Evolutionary conservation across 768 basidiomycete species (phyloP).

Genomic region (Russula brevipes): DNA sequence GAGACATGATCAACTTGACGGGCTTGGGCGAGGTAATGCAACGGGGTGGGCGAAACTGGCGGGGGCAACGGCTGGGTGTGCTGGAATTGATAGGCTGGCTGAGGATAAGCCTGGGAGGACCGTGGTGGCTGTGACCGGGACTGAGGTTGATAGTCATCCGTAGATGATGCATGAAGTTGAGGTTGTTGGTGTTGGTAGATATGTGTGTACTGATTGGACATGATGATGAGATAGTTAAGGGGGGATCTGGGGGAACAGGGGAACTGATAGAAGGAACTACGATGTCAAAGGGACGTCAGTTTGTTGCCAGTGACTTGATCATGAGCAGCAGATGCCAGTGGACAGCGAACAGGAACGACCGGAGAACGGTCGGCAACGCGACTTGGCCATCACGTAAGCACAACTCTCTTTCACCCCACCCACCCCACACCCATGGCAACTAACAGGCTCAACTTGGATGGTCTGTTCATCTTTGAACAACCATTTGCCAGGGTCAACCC

Average conservation of each 20-base stretch:
- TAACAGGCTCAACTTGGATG: conserved; percentile 64
- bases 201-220: conserved; percentile 23
- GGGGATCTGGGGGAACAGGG: too few species aligned
- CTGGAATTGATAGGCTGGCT: neutral
- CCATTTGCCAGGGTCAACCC: conserved; percentile 65
- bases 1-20: conserved; percentile 1
- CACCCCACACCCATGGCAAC: conserved; percentile 26
- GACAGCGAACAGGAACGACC: too few species aligned
- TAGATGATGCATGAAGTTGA: neutral
- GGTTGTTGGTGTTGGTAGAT: conserved; percentile 15
- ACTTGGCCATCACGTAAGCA: conserved; percentile 14
- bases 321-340: too few species aligned
- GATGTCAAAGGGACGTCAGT: too few species aligned
- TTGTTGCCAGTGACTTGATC: too few species aligned
- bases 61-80: conserved; percentile 3
- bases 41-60: conserved; percentile 9
- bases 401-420: neutral
- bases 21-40: conserved; percentile 9
- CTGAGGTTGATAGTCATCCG: neutral
- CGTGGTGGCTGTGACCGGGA: neutral
- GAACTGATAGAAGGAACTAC: too few species aligned
- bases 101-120: neutral
- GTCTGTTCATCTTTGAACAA: conserved; percentile 76
- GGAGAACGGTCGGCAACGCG: neutral
- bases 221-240: neutral